Evolutionary conservation across 495 filamentous ascomycete species (phyloP).

Genomic region (Aspergillus coremiiformis): DNA sequence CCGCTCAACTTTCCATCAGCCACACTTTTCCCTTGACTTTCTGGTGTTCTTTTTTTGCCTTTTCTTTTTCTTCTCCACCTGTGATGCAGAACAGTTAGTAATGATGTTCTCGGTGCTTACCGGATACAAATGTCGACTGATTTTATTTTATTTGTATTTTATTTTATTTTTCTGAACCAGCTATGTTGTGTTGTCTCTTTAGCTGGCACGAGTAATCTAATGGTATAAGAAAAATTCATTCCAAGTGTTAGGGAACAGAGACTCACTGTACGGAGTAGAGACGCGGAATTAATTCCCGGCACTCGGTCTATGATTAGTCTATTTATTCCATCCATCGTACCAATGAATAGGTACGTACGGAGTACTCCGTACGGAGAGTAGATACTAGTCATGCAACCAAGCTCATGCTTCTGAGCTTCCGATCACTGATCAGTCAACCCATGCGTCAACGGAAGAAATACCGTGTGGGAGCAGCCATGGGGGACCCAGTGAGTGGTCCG

Average conservation of each 20-base stretch:
- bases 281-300: neutral
- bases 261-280: neutral
- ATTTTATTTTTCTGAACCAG: slow-evolving; percentile 1
- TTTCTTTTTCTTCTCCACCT: neutral
- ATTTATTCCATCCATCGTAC: neutral
- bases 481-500: neutral
- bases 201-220: no score
- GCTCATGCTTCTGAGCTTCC: neutral
- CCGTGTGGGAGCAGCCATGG: neutral
- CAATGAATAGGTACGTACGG: no score
- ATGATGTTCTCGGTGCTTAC: neutral
- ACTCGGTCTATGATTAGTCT: neutral
- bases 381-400: neutral
- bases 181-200: no score
- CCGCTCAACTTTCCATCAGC: neutral
- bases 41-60: neutral
- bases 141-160: neutral
- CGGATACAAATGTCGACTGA: neutral
- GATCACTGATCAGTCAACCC: neutral
- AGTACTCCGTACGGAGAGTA: neutral
- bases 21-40: neutral
- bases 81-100: neutral
- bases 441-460: neutral
- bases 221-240: no score
- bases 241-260: no score